Percentiles rank a stretch among this genome's conserved stretches.
Conservation (phyloP, 495 filamentous ascomycete genomes). For the Hypoxylon subgilvum region DNA sequence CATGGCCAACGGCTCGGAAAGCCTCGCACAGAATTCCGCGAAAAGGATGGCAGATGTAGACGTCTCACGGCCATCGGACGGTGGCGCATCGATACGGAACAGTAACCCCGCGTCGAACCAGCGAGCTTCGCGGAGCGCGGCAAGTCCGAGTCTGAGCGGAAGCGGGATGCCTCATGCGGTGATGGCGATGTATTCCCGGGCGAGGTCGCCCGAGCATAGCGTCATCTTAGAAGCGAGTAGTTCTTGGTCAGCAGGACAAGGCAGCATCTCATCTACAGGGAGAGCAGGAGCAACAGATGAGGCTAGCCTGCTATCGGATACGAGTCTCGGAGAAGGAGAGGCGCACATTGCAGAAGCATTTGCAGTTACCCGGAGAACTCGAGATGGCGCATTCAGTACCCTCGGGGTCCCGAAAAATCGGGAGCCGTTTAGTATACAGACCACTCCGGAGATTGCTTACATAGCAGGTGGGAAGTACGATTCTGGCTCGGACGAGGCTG, state of each 20-base stretch:
- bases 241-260: conserved; percentile 15
- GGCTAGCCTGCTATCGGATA: conserved; percentile 39
- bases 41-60: conserved; percentile 32
- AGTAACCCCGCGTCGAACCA: conserved; percentile 14
- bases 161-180: conserved; percentile 26
- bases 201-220: conserved; percentile 22
- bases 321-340: conserved; percentile 36
- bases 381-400: conserved; percentile 32
- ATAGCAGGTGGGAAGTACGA: conserved; percentile 23
- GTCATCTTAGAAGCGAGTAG: conserved; percentile 24
- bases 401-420: conserved; percentile 39
- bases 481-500: conserved; percentile 23
- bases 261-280: conserved; percentile 17
- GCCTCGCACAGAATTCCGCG: conserved; percentile 11
- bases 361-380: conserved; percentile 6
- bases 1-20: conserved; percentile 30
- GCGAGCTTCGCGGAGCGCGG: conserved; percentile 3
- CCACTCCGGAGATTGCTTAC: conserved; percentile 43
- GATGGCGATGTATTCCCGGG: conserved; percentile 32
- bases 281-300: conserved; percentile 27
- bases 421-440: conserved; percentile 40
- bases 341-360: conserved; percentile 32
- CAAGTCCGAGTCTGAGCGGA: conserved; percentile 11
- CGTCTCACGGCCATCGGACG: conserved; percentile 8
- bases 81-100: background rate